phyloP scores from a whole-genome alignment of 257 asterid genomes.

The Solanum tacnaense region DNA sequence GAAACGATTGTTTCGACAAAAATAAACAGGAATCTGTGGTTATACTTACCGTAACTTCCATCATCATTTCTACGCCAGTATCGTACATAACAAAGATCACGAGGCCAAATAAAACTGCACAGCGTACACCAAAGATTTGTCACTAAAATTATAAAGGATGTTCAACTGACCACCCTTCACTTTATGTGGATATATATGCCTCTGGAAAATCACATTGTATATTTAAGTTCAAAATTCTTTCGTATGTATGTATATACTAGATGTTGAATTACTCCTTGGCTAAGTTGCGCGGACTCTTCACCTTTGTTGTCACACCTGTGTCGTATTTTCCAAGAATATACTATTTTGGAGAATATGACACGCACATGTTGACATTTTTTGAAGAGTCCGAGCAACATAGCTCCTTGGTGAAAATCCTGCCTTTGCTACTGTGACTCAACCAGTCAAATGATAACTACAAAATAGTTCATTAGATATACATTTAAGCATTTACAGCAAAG shows the following conservation, averaged over 20 bases:
- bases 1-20: not conserved
- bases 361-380: not conserved
- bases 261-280: not conserved
- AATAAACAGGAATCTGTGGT: not conserved
- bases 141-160: not conserved
- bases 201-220: not conserved
- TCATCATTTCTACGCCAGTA: conserved; percentile 99
- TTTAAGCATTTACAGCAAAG: not conserved
- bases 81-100: conserved; percentile 95
- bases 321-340: too few species aligned
- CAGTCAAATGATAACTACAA: not conserved
- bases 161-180: not conserved
- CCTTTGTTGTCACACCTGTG: not conserved
- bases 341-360: not conserved
- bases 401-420: not conserved
- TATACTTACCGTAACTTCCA: conserved; percentile 80
- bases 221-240: not conserved
- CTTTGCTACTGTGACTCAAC: not conserved
- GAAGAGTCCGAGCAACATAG: not conserved
- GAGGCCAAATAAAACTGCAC: conserved; percentile 88
- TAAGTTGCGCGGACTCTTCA: not conserved
- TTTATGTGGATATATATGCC: not conserved
- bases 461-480: not conserved
- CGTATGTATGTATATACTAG: not conserved
- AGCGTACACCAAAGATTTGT: not conserved